Conservation (phyloP, 2,329 filamentous ascomycete genomes). For the Pseudogymnoascus verrucosus region DNA sequence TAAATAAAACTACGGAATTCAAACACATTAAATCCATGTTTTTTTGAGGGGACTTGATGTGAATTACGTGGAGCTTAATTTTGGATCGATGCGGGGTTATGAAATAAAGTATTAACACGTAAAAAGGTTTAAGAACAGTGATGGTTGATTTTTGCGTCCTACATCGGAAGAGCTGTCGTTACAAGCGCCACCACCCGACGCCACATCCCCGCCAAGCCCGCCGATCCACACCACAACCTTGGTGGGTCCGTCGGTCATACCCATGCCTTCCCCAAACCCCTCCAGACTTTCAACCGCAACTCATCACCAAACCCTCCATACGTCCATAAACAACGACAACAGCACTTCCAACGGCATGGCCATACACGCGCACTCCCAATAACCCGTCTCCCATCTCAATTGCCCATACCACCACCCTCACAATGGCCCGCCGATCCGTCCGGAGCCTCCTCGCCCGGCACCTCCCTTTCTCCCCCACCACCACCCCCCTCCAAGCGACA, state of each 20-base stretch:
- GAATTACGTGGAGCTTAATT: neutral
- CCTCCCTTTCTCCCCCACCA: constrained; percentile 49
- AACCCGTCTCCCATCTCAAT: neutral
- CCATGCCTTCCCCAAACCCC: neutral
- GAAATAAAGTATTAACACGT: neutral
- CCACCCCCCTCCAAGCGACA: constrained; percentile 53
- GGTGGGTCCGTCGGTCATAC: neutral
- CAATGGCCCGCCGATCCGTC: neutral
- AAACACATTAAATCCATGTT: neutral
- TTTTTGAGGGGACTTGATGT: neutral
- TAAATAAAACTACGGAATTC: neutral
- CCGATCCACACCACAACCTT: neutral
- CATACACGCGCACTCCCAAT: neutral
- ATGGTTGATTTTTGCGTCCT: neutral
- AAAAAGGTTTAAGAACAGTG: neutral
- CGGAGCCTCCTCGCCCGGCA: neutral
- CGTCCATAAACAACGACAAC: neutral
- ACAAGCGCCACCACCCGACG: neutral
- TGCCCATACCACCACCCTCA: neutral
- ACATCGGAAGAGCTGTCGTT: neutral
- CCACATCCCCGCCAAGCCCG: neutral
- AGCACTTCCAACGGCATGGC: neutral
- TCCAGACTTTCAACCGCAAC: neutral
- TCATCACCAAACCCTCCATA: neutral
- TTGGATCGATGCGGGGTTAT: neutral